A percentile compares a stretch with the other conserved stretches of the same genome.
These are phyloP conservation scores for Pachyrhizus erosus DNA, from an alignment of 306 rosid species.

Conservation along the genomic window DNA sequence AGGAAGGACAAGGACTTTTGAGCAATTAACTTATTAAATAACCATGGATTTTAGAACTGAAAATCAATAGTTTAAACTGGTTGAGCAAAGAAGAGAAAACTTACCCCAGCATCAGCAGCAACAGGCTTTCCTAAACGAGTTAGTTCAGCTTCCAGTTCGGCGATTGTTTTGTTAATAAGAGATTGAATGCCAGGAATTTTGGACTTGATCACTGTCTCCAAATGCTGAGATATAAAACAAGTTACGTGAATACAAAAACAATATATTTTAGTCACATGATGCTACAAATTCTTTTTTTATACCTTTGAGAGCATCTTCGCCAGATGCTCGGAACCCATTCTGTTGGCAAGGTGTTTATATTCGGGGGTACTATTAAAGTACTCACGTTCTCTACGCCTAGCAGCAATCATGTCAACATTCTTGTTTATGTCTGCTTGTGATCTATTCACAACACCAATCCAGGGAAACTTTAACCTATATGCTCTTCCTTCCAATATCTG, in stretches of 20 bases:
- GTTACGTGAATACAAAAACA: not conserved
- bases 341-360: conserved; percentile 78
- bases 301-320: conserved; percentile 97
- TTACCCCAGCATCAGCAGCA: conserved; percentile 91
- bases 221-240: conserved; percentile 67
- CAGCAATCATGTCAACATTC: conserved; percentile 98
- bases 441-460: conserved; percentile 97
- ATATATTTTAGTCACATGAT: conserved; percentile 13
- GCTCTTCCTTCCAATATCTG: conserved; percentile 90
- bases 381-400: conserved; percentile 92
- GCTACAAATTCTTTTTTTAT: conserved; percentile 28
- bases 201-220: conserved; percentile 94
- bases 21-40: conserved; percentile 10
- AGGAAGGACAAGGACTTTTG: conserved; percentile 12
- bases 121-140: conserved; percentile 88
- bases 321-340: conserved; percentile 99
- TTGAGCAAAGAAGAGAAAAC: conserved; percentile 42
- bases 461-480: conserved; percentile 81
- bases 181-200: conserved; percentile 94
- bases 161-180: conserved; percentile 84
- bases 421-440: conserved; percentile 93
- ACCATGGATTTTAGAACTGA: not conserved
- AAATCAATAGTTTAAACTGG: not conserved
- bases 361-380: conserved; percentile 78
- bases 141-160: conserved; percentile 82